phyloP scores from a whole-genome alignment of 495 filamentous ascomycete genomes.

The Talaromyces borbonicus region DNA sequence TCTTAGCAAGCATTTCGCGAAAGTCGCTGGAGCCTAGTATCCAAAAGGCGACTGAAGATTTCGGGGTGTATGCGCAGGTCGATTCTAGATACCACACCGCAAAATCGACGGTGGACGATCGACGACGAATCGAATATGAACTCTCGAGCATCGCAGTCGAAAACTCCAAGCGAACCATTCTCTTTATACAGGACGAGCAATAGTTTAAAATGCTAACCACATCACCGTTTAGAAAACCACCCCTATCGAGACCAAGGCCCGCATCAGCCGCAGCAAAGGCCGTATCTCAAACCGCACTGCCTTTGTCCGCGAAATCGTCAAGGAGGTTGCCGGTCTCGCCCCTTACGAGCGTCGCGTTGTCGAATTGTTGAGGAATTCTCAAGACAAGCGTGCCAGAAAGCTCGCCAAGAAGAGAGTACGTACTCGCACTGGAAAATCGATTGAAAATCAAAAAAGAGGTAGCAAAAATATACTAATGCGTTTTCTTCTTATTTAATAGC shows the following conservation, averaged over 20 bases:
- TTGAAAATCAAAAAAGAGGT: too few species aligned
- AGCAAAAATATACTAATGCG: background rate
- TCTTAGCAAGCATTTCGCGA: too few species aligned
- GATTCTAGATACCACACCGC: too few species aligned
- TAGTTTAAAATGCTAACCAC: background rate
- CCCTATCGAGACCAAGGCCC: constrained; percentile 68
- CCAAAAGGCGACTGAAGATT: too few species aligned
- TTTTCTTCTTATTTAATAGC: constrained; percentile 38
- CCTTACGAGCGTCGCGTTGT: constrained; percentile 98
- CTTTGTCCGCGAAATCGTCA: constrained; percentile 90
- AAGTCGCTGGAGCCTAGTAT: too few species aligned
- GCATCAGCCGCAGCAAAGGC: constrained; percentile 83
- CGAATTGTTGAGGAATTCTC: constrained; percentile 95
- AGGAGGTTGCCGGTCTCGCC: constrained; percentile 85
- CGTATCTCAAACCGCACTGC: constrained; percentile 84
- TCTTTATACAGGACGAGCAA: too few species aligned
- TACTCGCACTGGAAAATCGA: too few species aligned
- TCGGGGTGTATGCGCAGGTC: too few species aligned
- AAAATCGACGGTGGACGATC: too few species aligned
- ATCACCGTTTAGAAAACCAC: constrained; percentile 72
- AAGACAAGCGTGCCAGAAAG: constrained; percentile 98
- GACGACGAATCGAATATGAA: too few species aligned
- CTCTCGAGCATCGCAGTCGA: too few species aligned
- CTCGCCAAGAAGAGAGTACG: constrained; percentile 96
- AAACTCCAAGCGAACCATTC: too few species aligned